Evolutionary conservation across 148 eudicot genomes (phyloP), one percentile per base, ranked within the genome.

Genomic region (Selenicereus undatus): DNA sequence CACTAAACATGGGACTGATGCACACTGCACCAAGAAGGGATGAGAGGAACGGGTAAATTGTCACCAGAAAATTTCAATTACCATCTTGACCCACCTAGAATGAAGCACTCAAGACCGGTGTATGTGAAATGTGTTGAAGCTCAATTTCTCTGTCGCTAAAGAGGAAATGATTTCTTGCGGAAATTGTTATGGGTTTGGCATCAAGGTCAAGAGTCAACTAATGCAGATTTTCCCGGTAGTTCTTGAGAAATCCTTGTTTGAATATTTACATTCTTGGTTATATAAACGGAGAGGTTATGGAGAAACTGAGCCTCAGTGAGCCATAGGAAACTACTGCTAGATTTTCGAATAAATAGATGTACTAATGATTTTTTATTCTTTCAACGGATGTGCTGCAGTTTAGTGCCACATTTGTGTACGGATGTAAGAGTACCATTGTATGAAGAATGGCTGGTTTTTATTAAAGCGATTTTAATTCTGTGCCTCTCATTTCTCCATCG

Each of bases 1-100:
- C 87, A 89, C 90, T 32, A 87, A 87, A 78, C 93, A 91, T 58
- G 97, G 93, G 65, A 93, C 99, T 12, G 99, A 96, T 86, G 98
- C 98, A 56, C 99, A 96, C 81, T 93, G 98, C 85, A 86, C 89
- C 42, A 96, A 96, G 82, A 87, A 87, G 52, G 83, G 79, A 54
- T 89, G 79, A 35, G 30, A 60, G n/a, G 73, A 75, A 71, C 50
- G 60, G 24, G 3, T 27, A 32, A 56, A 9, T n/a, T 60, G 66
- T 69, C 26, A 73, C 48, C 79, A 36, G 45, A 43, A 73, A 22
- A 20, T n/a, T 12, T 10, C 71, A 70, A 69, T 76, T 56, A 21
- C 74, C 60, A 75, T 14, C 5, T 66, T 26, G 43, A 45, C 56
- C 64, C 30, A 1, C 56, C 70, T 76, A 27, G 75, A 70, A 32